Evolutionary conservation across 1,139 yeast species (phyloP), one percentile per base, ranked within the genome.

Genomic region (Arxiozyma slooffiae): DNA sequence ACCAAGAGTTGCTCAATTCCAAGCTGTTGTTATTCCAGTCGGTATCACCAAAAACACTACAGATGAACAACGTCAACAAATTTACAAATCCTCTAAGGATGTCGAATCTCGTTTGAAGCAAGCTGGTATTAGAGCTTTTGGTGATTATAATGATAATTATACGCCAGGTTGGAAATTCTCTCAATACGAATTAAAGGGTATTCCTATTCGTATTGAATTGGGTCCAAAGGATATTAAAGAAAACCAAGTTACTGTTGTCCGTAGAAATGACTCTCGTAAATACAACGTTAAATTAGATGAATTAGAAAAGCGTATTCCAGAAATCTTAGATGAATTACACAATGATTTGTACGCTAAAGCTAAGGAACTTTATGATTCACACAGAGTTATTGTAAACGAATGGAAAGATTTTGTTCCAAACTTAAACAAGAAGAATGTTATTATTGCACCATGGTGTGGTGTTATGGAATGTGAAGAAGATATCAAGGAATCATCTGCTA

Each of bases 151-250:
- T 71, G 95, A 85, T 60, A 87, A 83, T 73, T 92, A 94, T 74
- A 84, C 96, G 50, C 95, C 98, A 58, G 98, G 98, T 57, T 94
- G 97, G 97, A 94, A 92, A 73, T 94, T 90, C 72, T 85, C 97
- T 53, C 96, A 94, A 68, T 85, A 95, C 79, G 99, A 94, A 74
- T 81, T 94, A 68, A 88, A 86, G 76, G 99, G 99, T 76, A 77
- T 83, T 53, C 97, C 98, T 58, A 73, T 92, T 58, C 86, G 98
- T 71, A 67, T 92, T 48, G 99, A 94, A 74, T 80, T 85, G 65
- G 99, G 99, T 60, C 98, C 98, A 62, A 87, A 85, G 72, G 99
- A 94, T 71, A 74, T 88, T 63, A 84, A 85, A 64, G 79, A 83
- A 68, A 73, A 77, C 55, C 89, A 84, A 64, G 94, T 85, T 50